A percentile compares a stretch with the other conserved stretches of the same genome.
These are phyloP conservation scores for Alternaria triticimaculans DNA, from an alignment of 2,329 filamentous ascomycete genomes.

Conservation along the genomic window DNA sequence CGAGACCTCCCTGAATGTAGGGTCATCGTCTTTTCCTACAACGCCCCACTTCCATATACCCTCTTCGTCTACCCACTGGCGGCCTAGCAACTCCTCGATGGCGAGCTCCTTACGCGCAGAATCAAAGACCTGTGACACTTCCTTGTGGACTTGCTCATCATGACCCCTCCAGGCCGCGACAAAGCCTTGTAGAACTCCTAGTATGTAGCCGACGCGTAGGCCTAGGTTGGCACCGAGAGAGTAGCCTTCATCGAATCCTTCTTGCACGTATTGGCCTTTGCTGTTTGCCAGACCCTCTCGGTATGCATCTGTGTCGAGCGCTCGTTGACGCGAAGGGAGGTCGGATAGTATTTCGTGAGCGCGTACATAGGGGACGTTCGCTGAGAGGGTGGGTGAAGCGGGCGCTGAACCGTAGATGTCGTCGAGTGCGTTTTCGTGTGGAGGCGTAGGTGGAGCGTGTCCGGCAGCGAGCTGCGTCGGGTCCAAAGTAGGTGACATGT, in stretches of 20 bases:
- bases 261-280: conserved; percentile 79
- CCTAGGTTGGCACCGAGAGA: conserved; percentile 83
- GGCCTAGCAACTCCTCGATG: conserved; percentile 67
- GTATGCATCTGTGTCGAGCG: conserved; percentile 86
- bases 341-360: conserved; percentile 66
- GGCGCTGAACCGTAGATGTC: conserved; percentile 57
- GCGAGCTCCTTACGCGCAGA: conserved; percentile 65
- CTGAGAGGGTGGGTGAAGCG: conserved; percentile 41
- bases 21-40: conserved; percentile 39
- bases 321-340: conserved; percentile 73
- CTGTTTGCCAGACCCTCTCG: conserved; percentile 81
- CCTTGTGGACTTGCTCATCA: conserved; percentile 32
- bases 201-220: conserved; percentile 71
- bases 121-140: conserved; percentile 41
- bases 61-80: conserved; percentile 71
- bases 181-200: conserved; percentile 80
- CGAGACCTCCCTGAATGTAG: conserved; percentile 58
- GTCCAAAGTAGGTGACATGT: conserved; percentile 35
- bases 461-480: conserved; percentile 38
- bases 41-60: conserved; percentile 75
- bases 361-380: conserved; percentile 2
- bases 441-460: conserved; percentile 42
- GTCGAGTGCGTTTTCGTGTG: conserved; percentile 48
- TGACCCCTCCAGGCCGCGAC: conserved; percentile 54
- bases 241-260: conserved; percentile 91